A percentile compares a stretch with the other conserved stretches of the same genome.
Evolutionary conservation across 768 basidiomycete species (phyloP).

Genomic region (Collybia nuda): DNA sequence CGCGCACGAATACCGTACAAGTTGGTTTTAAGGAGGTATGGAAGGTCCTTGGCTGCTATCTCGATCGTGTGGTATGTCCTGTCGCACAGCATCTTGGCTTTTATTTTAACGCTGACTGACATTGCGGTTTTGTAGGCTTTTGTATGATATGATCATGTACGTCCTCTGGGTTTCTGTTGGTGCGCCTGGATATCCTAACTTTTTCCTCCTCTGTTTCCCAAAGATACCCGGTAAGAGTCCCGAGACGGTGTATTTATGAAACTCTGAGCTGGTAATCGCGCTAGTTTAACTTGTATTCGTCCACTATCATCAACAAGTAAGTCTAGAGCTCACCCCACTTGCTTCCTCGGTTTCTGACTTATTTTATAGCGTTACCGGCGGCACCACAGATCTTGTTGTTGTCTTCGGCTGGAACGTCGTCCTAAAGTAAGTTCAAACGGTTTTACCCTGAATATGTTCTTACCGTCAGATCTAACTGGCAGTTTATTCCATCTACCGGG

Average conservation of each 20-base stretch:
- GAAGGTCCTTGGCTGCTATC: constrained; percentile 66
- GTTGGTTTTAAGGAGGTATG: constrained; percentile 81
- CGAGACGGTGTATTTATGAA: too few species aligned
- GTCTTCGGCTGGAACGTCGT: constrained; percentile 84
- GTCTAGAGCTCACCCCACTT: constrained; percentile 7
- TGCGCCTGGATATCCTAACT: too few species aligned
- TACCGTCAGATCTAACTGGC: not conserved
- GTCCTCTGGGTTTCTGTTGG: constrained; percentile 17
- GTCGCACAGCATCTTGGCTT: not conserved
- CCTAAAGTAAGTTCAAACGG: constrained; percentile 56
- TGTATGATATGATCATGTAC: constrained; percentile 78
- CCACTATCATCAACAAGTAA: constrained; percentile 67
- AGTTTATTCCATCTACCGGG: constrained; percentile 41
- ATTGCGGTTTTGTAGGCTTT: constrained; percentile 55
- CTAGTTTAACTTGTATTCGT: constrained; percentile 78
- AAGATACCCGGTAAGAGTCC: too few species aligned
- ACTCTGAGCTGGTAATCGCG: not conserved
- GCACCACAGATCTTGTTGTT: constrained; percentile 46
- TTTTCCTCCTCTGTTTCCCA: not conserved
- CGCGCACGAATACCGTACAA: constrained; percentile 68
- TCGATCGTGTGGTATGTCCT: constrained; percentile 64
- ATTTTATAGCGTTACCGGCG: constrained; percentile 54
- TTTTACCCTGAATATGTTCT: not conserved
- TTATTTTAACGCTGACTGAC: not conserved
- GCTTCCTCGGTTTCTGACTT: not conserved